A percentile compares a stretch with the other conserved stretches of the same genome.
phyloP scores from a whole-genome alignment of 495 filamentous ascomycete genomes.

The Penicillium goetzii region DNA sequence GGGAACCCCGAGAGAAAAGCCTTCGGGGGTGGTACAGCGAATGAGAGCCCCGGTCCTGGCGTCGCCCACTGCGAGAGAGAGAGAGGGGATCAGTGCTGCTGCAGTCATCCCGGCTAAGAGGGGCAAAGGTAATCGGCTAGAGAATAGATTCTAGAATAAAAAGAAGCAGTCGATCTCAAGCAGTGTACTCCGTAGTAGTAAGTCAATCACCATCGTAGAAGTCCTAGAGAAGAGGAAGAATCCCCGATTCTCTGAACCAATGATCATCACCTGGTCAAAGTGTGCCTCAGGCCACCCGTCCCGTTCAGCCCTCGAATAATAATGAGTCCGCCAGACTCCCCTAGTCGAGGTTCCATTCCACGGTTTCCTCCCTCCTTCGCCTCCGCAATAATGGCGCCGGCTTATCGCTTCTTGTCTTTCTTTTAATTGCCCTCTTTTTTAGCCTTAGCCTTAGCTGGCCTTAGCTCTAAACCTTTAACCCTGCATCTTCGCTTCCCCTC shows the following conservation, averaged over 20 bases:
- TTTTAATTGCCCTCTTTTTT: slow-evolving; percentile 15
- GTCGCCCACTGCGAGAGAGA: slow-evolving; percentile 1
- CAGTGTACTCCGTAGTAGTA: background rate
- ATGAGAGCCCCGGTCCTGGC: slow-evolving; percentile 16
- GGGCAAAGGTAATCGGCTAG: background rate
- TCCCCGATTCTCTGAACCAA: background rate
- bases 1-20: slow-evolving; percentile 19
- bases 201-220: background rate
- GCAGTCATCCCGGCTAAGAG: background rate
- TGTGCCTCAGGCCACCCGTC: slow-evolving; percentile 16
- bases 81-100: slow-evolving; percentile 24
- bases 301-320: too few species aligned
- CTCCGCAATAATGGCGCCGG: slow-evolving; percentile 13
- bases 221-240: slow-evolving; percentile 7
- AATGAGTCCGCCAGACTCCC: too few species aligned
- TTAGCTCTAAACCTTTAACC: background rate
- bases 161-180: background rate
- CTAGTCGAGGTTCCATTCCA: slow-evolving; percentile 11
- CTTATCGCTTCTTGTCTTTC: slow-evolving; percentile 23
- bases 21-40: slow-evolving; percentile 12
- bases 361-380: slow-evolving; percentile 17
- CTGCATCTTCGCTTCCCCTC: slow-evolving; percentile 21
- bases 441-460: slow-evolving; percentile 3
- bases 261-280: background rate
- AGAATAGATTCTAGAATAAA: background rate